Conservation (phyloP, 2,329 filamentous ascomycete species). For the Ceratocystis albifundus region DNA sequence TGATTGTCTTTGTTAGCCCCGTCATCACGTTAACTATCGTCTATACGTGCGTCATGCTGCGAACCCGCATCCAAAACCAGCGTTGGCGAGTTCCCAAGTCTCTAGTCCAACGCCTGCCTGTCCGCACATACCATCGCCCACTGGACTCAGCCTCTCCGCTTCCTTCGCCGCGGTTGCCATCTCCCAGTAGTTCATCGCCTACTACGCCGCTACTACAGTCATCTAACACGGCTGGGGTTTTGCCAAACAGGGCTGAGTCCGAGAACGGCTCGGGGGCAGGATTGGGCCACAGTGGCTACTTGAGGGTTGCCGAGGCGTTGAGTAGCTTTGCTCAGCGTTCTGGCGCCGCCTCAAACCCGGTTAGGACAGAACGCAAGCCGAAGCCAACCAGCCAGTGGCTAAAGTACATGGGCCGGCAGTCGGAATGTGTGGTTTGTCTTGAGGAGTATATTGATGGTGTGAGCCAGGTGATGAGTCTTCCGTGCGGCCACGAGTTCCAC, state of each 20-base stretch:
- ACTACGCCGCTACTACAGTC: constrained; percentile 70
- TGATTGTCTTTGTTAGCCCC: constrained; percentile 94
- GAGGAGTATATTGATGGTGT: constrained; percentile 95
- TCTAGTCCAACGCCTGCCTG: constrained; percentile 84
- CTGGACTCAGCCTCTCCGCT: constrained; percentile 42
- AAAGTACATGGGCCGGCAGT: constrained; percentile 55
- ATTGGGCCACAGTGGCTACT: constrained; percentile 20
- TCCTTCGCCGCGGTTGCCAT: constrained; percentile 47
- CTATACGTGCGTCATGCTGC: constrained; percentile 74
- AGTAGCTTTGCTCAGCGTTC: constrained; percentile 34
- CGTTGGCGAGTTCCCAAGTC: constrained; percentile 97
- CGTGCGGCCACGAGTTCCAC: constrained; percentile 96
- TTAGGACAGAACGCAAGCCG: background rate
- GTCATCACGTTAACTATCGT: constrained; percentile 86
- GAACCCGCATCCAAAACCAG: constrained; percentile 76
- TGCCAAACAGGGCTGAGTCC: constrained; percentile 28
- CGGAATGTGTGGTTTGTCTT: constrained; percentile 91
- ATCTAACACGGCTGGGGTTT: constrained; percentile 25
- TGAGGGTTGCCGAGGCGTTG: background rate
- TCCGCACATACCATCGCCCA: constrained; percentile 88
- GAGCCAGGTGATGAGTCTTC: constrained; percentile 89
- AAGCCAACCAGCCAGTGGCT: constrained; percentile 42
- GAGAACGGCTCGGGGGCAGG: constrained; percentile 46
- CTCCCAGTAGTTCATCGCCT: constrained; percentile 53
- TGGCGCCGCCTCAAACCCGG: background rate